Percentiles rank a stretch among this genome's conserved stretches.
Conservation (phyloP, 768 basidiomycete genomes). For the Termitomyces sp. region DNA sequence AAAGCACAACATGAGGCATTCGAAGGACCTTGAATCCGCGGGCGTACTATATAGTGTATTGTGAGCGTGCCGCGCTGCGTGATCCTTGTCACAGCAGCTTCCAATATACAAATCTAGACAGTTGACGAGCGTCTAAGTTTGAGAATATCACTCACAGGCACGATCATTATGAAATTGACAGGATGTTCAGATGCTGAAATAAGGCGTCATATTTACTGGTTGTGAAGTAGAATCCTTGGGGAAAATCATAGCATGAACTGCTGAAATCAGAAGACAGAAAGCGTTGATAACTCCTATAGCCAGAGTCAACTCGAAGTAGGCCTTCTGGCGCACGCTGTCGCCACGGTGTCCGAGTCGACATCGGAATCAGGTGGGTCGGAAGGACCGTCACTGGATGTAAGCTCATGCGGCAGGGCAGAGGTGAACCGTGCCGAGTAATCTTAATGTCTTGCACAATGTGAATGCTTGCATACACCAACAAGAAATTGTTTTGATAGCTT, state of each 20-base stretch:
- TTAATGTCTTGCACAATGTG: no score
- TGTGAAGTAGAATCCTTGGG: not conserved
- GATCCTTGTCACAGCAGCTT: not conserved
- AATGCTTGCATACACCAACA: no score
- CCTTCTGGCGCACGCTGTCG: not conserved
- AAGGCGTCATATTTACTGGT: not conserved
- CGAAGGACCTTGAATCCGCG: not conserved
- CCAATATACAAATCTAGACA: not conserved
- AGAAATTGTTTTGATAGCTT: no score
- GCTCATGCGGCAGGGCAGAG: not conserved
- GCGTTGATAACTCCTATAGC: not conserved
- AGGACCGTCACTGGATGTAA: not conserved
- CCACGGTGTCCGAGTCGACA: not conserved
- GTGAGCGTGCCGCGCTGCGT: not conserved
- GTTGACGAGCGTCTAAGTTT: not conserved
- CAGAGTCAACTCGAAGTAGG: not conserved
- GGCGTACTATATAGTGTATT: not conserved
- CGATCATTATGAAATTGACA: not conserved
- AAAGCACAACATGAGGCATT: not conserved
- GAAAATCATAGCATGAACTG: not conserved
- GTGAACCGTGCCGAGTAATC: no score
- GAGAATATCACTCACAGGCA: not conserved
- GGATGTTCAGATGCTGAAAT: not conserved
- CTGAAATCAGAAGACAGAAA: not conserved
- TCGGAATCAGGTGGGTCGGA: not conserved